Conservation (phyloP, 352 stramenopile genomes). For the Globisporangium nagaii region DNA sequence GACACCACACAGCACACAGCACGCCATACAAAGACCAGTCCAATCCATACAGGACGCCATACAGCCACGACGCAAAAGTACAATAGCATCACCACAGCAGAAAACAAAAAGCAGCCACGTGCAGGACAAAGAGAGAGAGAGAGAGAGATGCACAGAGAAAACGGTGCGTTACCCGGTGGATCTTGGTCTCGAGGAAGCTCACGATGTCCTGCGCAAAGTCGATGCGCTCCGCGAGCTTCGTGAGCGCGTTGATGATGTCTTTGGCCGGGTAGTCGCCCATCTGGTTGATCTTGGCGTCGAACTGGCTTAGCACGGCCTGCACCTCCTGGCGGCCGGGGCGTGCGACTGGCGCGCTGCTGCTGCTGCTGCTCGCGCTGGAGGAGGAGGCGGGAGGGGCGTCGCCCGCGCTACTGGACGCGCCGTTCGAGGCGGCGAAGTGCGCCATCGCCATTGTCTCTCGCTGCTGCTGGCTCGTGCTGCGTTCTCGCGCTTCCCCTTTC, state of each 20-base stretch:
- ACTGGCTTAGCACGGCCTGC: constrained; percentile 60
- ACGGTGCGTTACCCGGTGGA: constrained; percentile 60
- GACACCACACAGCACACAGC: not conserved
- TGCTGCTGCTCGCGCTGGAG: not conserved
- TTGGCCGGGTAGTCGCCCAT: constrained; percentile 87
- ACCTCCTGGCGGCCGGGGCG: constrained; percentile 26
- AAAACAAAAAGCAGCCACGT: not conserved
- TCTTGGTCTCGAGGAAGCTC: constrained; percentile 87
- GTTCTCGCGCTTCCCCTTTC: too few species aligned
- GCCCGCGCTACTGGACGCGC: constrained; percentile 1
- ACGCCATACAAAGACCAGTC: too few species aligned
- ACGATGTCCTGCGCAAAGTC: constrained; percentile 79
- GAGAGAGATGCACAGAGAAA: not conserved
- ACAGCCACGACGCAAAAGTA: too few species aligned
- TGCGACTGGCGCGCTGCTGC: not conserved
- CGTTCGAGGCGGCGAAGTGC: constrained; percentile 25
- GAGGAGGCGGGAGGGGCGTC: not conserved
- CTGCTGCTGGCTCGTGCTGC: too few species aligned
- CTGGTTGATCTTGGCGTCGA: constrained; percentile 80
- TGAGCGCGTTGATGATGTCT: constrained; percentile 86
- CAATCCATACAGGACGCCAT: too few species aligned
- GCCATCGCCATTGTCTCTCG: constrained; percentile 37
- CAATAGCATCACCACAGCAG: too few species aligned
- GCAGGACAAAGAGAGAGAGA: not conserved
- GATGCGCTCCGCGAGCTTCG: constrained; percentile 74